Percentiles rank a stretch among this genome's conserved stretches.
phyloP scores from a whole-genome alignment of 2,329 filamentous ascomycete species.

The Leptographium procerum region DNA sequence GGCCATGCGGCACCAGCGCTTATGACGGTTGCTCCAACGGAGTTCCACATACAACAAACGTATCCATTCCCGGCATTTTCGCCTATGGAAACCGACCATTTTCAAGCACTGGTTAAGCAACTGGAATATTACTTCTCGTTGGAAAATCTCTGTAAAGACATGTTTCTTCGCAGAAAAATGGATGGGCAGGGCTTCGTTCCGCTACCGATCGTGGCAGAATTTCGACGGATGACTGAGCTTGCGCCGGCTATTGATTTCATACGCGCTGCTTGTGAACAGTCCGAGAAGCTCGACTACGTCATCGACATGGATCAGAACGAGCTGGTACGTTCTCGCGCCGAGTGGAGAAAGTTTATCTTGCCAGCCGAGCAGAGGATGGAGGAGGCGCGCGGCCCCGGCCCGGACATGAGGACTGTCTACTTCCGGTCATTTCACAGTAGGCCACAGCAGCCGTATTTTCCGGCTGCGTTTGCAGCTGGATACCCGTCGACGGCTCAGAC shows the following conservation, averaged over 20 bases:
- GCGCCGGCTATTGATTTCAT: slow-evolving; percentile 63
- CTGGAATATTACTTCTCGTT: slow-evolving; percentile 96
- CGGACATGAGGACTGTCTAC: slow-evolving; percentile 15
- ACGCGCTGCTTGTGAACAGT: slow-evolving; percentile 62
- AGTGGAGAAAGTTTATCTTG: slow-evolving; percentile 73
- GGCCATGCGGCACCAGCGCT: slow-evolving; percentile 11
- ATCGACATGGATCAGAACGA: slow-evolving; percentile 67
- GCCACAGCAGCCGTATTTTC: slow-evolving; percentile 9
- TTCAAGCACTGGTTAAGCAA: slow-evolving; percentile 34
- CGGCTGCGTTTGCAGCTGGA: slow-evolving; percentile 19
- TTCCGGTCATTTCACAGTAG: slow-evolving; percentile 20
- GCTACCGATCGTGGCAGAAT: slow-evolving; percentile 67
- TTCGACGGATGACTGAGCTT: slow-evolving; percentile 70
- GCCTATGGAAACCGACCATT: slow-evolving; percentile 13
- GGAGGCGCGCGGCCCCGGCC: slow-evolving; percentile 62
- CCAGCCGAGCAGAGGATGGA: slow-evolving; percentile 59
- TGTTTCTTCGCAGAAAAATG: slow-evolving; percentile 82
- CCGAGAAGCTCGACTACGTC: slow-evolving; percentile 61
- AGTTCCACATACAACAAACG: slow-evolving; percentile 8
- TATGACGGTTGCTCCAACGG: slow-evolving; percentile 8
- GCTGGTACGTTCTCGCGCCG: slow-evolving; percentile 60
- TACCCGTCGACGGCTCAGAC: slow-evolving; percentile 16
- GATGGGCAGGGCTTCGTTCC: slow-evolving; percentile 88
- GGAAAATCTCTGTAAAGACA: slow-evolving; percentile 88
- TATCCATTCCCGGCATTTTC: not conserved